A percentile compares a stretch with the other conserved stretches of the same genome.
These are phyloP conservation scores for Hypoxylon fragiforme DNA, from an alignment of 495 filamentous ascomycete genomes.

Conservation along the genomic window DNA sequence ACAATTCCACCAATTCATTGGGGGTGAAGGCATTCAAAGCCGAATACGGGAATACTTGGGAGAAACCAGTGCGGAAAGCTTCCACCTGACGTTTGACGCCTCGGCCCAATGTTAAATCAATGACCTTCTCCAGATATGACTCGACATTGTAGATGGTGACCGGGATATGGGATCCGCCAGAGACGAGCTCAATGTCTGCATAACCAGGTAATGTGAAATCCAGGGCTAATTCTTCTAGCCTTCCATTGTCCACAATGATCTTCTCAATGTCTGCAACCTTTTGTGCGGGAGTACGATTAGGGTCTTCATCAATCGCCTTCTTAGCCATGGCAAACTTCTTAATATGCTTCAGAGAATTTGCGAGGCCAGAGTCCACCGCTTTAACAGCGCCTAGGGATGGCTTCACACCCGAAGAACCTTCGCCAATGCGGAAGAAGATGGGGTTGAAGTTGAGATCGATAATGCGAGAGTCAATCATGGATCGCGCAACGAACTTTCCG, in stretches of 20 bases:
- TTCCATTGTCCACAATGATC: conserved; percentile 71
- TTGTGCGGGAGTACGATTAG: conserved; percentile 61
- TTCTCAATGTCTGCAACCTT: conserved; percentile 69
- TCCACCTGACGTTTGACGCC: conserved; percentile 90
- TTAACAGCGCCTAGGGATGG: conserved; percentile 92
- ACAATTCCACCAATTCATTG: conserved; percentile 93
- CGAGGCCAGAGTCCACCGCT: conserved; percentile 83
- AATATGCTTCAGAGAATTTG: conserved; percentile 80
- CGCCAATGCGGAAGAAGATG: conserved; percentile 93
- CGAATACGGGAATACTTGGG: conserved; percentile 93
- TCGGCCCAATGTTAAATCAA: conserved; percentile 85
- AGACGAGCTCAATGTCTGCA: conserved; percentile 80
- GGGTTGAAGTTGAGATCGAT: conserved; percentile 98
- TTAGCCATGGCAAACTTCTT: conserved; percentile 86
- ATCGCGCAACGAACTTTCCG: conserved; percentile 95
- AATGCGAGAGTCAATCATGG: conserved; percentile 97
- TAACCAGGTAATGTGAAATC: conserved; percentile 97
- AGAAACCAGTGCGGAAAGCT: conserved; percentile 89
- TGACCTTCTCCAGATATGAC: conserved; percentile 82
- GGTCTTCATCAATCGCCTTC: conserved; percentile 74
- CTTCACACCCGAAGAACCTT: conserved; percentile 69
- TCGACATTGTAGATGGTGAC: conserved; percentile 91
- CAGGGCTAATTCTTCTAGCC: conserved; percentile 82
- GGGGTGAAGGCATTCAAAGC: conserved; percentile 94
- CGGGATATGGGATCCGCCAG: conserved; percentile 68